phyloP scores from a whole-genome alignment of 306 rosid species.

The Sesbania bispinosa region DNA sequence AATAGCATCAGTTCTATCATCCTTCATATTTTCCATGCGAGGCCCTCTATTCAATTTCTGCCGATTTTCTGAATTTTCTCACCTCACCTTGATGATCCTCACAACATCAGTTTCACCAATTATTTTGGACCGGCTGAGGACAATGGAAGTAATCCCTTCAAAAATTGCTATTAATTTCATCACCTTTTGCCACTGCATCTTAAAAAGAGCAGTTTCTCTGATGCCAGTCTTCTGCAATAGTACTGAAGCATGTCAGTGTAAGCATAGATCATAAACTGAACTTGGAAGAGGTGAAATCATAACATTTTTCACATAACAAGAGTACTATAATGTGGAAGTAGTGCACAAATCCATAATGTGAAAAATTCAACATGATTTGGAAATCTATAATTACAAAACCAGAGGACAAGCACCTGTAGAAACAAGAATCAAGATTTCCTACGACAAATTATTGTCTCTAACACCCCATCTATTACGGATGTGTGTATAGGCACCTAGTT shows the following conservation, averaged over 20 bases:
- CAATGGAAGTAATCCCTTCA: conserved; percentile 46
- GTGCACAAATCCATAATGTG: background rate
- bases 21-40: conserved; percentile 45
- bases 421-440: conserved; percentile 9
- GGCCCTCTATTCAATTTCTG: conserved; percentile 42
- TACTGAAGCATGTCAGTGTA: conserved; percentile 36
- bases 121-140: conserved; percentile 42
- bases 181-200: conserved; percentile 52
- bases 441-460: background rate
- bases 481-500: no score
- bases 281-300: conserved; percentile 20
- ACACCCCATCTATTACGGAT: background rate
- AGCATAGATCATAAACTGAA: background rate
- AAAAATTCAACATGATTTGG: conserved; percentile 53
- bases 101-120: conserved; percentile 61
- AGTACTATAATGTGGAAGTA: background rate
- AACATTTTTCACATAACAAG: conserved; percentile 26
- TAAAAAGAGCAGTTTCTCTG: conserved; percentile 49
- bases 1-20: conserved; percentile 29
- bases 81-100: conserved; percentile 54
- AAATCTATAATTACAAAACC: background rate
- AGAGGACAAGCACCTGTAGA: conserved; percentile 23
- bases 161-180: conserved; percentile 47
- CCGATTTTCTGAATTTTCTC: conserved; percentile 47
- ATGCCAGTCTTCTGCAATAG: conserved; percentile 56